A percentile compares a stretch with the other conserved stretches of the same genome.
Conservation (phyloP, 2,329 filamentous ascomycete genomes). For the Gremmenia infestans region DNA sequence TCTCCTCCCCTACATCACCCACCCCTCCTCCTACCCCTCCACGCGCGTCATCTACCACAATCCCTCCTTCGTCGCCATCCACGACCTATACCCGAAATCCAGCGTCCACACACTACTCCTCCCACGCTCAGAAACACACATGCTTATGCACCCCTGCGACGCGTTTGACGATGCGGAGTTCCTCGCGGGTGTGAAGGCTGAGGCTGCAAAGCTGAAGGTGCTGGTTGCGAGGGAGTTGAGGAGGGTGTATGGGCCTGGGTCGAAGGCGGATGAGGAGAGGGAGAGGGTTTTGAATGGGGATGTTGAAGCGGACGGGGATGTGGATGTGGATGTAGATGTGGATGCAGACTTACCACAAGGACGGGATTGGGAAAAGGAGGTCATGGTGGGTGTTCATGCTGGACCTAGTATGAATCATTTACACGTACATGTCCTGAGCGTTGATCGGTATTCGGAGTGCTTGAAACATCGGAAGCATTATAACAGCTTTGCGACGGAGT, state of each 20-base stretch:
- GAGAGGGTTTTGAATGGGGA: slow-evolving; percentile 60
- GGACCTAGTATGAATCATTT: slow-evolving; percentile 88
- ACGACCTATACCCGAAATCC: slow-evolving; percentile 82
- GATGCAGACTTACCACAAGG: slow-evolving; percentile 69
- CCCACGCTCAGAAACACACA: slow-evolving; percentile 60
- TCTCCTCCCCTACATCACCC: slow-evolving; percentile 60
- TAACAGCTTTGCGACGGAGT: slow-evolving; percentile 82
- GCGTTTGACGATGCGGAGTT: slow-evolving; percentile 70
- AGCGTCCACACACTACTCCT: slow-evolving; percentile 84
- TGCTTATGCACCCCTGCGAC: slow-evolving; percentile 66
- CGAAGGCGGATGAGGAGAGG: slow-evolving; percentile 56
- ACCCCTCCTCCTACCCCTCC: slow-evolving; percentile 55
- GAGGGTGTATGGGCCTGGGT: slow-evolving; percentile 59
- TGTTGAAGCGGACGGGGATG: slow-evolving; percentile 38
- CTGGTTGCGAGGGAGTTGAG: slow-evolving; percentile 73
- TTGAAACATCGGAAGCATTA: slow-evolving; percentile 85
- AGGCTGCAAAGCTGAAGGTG: slow-evolving; percentile 54
- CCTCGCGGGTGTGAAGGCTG: slow-evolving; percentile 55
- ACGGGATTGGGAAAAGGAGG: slow-evolving; percentile 71
- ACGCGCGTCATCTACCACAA: slow-evolving; percentile 61
- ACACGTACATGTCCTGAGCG: slow-evolving; percentile 81
- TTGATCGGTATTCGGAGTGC: slow-evolving; percentile 68
- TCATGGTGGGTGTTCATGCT: slow-evolving; percentile 77
- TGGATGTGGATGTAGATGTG: slow-evolving; percentile 17
- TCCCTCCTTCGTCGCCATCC: slow-evolving; percentile 68